Evolutionary conservation across 1,284 basidiomycete genomes (phyloP), one percentile per base, ranked within the genome.

Genomic region (Rhodotorula sp.): DNA sequence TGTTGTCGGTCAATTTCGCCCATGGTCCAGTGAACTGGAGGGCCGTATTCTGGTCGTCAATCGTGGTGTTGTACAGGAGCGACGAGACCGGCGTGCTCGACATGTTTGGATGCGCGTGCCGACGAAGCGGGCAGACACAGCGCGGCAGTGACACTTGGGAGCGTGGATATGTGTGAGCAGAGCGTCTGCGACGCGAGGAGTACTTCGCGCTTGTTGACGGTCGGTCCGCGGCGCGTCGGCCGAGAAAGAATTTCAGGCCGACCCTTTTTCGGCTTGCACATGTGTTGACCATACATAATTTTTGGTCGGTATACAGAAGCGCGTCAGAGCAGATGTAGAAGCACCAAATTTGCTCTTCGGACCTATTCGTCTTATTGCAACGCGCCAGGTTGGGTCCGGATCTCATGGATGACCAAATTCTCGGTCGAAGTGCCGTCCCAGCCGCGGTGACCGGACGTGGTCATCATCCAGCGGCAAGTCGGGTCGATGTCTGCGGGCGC

Each of bases 391-490:
- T 17, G n/a, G 18, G 24, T 29, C 60, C 60, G 49, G 80, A 95
- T 87, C 79, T 95, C 92, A 80, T 95, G 92, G 49, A 95, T 87
- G 79, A 95, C 88, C 22, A 96, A 89, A 22, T 91, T 93, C 75
- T 87, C 86, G 22, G 93, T 95, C 54, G 89, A 89, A 74, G 94
- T 91, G 49, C 92, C 93, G 79, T 91, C 88, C 92, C 94, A 97
- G 56, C 95, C 95, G 64, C 95, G 86, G 79, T 95, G 95, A 54
- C 95, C 95, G 74, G 91, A 94, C 12, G 93, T 91, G 77, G 91
- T 91, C 69, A 95, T 87, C 77, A 99, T 84, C 81, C 95, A 98
- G 66, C 88, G 84, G 33, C 87, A 89, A 4, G 88, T 89, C 45
- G 89, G 86, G 83, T 98, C 95, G 60, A 98, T 85, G 72, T 95